phyloP scores from a whole-genome alignment of 768 basidiomycete species.

The Melanogaster broomeanus region DNA sequence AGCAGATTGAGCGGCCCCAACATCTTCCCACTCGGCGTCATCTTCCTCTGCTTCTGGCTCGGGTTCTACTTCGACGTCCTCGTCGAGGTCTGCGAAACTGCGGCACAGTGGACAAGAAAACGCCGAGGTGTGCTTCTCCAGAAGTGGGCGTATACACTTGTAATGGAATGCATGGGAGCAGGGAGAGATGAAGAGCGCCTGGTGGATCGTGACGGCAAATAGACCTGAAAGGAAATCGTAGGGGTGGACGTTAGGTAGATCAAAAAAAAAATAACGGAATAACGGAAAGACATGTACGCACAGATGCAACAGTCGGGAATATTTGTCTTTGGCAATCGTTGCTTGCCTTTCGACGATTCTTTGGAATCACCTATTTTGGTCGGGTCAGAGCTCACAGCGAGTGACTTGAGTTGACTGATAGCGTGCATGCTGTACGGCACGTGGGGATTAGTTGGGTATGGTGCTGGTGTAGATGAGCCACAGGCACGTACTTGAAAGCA shows the following conservation, averaged over 20 bases:
- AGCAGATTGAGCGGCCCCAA: not conserved
- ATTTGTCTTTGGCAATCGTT: constrained; percentile 35
- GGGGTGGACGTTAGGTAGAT: constrained; percentile 2
- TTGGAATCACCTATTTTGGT: constrained; percentile 10
- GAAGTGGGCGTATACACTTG: constrained; percentile 93
- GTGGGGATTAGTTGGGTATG: not conserved
- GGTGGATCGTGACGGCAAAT: constrained; percentile 90
- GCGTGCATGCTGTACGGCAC: constrained; percentile 57
- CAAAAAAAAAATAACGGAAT: not conserved
- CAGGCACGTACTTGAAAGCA: constrained; percentile 70
- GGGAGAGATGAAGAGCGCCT: constrained; percentile 96
- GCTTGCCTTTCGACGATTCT: constrained; percentile 23
- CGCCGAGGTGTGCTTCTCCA: constrained; percentile 86
- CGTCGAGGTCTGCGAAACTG: constrained; percentile 93
- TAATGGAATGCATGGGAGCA: constrained; percentile 97
- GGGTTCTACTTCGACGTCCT: constrained; percentile 82
- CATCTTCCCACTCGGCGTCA: constrained; percentile 26
- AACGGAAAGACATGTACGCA: constrained; percentile 38
- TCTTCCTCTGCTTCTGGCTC: constrained; percentile 34
- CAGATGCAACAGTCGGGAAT: constrained; percentile 95
- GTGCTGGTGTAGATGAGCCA: not conserved
- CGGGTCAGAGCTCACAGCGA: constrained; percentile 45
- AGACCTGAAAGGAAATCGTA: constrained; percentile 41
- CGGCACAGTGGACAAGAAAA: constrained; percentile 96
- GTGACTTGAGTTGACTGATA: constrained; percentile 78